phyloP scores from a whole-genome alignment of 2,329 filamentous ascomycete genomes.

The Calonectria pseudoturangicola region DNA sequence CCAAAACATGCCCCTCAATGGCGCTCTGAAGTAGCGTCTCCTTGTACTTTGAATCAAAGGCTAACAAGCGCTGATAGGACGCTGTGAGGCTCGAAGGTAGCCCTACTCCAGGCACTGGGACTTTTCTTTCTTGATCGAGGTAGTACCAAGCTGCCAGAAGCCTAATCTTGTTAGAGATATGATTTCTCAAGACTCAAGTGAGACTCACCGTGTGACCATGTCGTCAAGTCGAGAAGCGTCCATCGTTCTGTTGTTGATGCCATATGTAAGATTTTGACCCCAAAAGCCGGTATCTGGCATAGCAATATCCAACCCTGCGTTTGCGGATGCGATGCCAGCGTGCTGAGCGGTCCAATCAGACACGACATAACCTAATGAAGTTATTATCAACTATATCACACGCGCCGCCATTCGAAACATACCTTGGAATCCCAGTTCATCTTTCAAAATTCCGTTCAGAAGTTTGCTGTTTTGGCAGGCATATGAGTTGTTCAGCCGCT shows the following conservation, averaged over 20 bases:
- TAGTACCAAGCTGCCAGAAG: constrained; percentile 26
- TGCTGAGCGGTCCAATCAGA: constrained; percentile 83
- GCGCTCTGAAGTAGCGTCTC: background rate
- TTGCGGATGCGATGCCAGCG: constrained; percentile 69
- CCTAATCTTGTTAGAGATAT: background rate
- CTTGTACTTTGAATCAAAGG: background rate
- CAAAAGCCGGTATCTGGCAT: constrained; percentile 73
- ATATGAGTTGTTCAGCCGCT: constrained; percentile 83
- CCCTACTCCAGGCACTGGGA: constrained; percentile 2
- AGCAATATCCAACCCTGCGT: constrained; percentile 81
- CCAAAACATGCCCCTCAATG: constrained; percentile 26
- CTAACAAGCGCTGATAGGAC: background rate
- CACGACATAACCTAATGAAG: constrained; percentile 75
- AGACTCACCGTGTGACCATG: constrained; percentile 29
- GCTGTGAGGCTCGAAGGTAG: constrained; percentile 9
- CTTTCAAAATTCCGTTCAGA: constrained; percentile 81
- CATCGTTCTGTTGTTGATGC: constrained; percentile 21
- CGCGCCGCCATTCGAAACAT: no score
- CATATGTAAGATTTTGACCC: constrained; percentile 23
- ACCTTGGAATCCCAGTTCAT: constrained; percentile 75
- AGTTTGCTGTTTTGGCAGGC: constrained; percentile 82
- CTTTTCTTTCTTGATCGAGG: constrained; percentile 13
- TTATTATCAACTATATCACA: background rate
- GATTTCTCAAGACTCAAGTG: no score
- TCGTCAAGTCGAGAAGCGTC: constrained; percentile 10